Percentiles rank a stretch among this genome's conserved stretches.
Evolutionary conservation across 257 asterid species (phyloP).

Genomic region (Solanum peruvianum): DNA sequence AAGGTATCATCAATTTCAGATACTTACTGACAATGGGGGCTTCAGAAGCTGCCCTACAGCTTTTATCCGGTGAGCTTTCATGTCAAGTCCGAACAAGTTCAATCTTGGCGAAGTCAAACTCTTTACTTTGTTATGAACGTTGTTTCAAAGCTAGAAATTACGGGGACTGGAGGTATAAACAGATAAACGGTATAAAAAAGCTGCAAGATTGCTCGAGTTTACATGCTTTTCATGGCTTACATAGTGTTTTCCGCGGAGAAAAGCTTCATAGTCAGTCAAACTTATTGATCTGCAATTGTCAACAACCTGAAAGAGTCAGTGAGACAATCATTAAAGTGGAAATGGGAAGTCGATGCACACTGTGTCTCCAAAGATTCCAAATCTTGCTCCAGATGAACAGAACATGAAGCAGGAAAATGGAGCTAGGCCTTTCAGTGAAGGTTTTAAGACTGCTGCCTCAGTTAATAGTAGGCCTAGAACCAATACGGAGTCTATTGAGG

Average conservation of each 20-base stretch:
- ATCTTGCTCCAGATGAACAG: constrained; percentile 8
- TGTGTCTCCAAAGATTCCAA: constrained; percentile 11
- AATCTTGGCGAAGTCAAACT: constrained; percentile 12
- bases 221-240: constrained; percentile 1
- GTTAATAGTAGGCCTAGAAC: constrained; percentile 16
- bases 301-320: constrained; percentile 27
- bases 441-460: constrained; percentile 17
- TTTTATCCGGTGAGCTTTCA: constrained; percentile 25
- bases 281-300: constrained; percentile 41
- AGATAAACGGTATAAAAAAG: constrained; percentile 5
- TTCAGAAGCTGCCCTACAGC: constrained; percentile 26
- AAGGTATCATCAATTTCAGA: constrained; percentile 3
- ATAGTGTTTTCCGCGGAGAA: not conserved
- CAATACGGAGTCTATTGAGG: constrained; percentile 49
- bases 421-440: constrained; percentile 13
- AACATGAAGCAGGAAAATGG: constrained; percentile 21
- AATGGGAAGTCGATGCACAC: constrained; percentile 24
- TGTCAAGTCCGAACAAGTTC: constrained; percentile 15
- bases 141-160: constrained; percentile 3
- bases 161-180: not conserved
- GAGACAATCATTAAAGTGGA: constrained; percentile 24
- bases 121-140: constrained; percentile 18
- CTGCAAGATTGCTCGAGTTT: constrained; percentile 4
- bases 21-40: constrained; percentile 31
- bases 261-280: constrained; percentile 5